Conservation (phyloP, 2,329 filamentous ascomycete genomes). For the Penicillium sp. region DNA sequence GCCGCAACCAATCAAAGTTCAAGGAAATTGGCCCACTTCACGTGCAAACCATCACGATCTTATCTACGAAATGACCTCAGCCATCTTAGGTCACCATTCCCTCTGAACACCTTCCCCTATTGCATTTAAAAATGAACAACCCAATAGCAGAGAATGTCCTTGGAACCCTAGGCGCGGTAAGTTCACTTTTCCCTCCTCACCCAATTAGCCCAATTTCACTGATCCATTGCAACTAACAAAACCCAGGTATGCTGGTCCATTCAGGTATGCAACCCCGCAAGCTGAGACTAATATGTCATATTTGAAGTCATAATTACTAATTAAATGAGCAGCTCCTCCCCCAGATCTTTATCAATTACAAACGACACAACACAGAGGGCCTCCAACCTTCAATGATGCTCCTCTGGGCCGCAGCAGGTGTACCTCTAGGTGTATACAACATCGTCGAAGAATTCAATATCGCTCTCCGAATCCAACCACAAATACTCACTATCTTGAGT, state of each 20-base stretch:
- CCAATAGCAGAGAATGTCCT: conserved; percentile 31
- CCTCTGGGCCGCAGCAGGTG: conserved; percentile 64
- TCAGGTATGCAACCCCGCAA: conserved; percentile 44
- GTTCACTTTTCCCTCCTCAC: not conserved
- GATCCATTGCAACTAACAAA: not conserved
- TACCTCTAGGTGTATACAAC: conserved; percentile 64
- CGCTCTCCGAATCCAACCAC: conserved; percentile 55
- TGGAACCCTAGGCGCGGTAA: conserved; percentile 31
- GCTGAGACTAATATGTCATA: too few species aligned
- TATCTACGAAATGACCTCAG: not conserved
- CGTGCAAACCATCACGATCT: not conserved
- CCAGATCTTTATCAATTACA: conserved; percentile 67
- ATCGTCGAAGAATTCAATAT: conserved; percentile 55
- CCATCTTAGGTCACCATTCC: too few species aligned
- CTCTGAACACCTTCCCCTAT: too few species aligned
- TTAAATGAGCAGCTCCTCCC: conserved; percentile 58
- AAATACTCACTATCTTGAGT: conserved; percentile 54
- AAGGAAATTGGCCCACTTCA: not conserved
- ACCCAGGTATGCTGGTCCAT: conserved; percentile 62
- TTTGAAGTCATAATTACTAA: too few species aligned
- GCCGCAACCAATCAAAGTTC: not conserved
- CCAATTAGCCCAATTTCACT: not conserved
- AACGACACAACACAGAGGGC: conserved; percentile 63
- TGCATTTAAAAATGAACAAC: conserved; percentile 19
- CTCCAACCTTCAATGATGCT: conserved; percentile 71